Base-by-base conservation (phyloP, 768 basidiomycete species). In the Kwoniella heveanensis region DNA sequence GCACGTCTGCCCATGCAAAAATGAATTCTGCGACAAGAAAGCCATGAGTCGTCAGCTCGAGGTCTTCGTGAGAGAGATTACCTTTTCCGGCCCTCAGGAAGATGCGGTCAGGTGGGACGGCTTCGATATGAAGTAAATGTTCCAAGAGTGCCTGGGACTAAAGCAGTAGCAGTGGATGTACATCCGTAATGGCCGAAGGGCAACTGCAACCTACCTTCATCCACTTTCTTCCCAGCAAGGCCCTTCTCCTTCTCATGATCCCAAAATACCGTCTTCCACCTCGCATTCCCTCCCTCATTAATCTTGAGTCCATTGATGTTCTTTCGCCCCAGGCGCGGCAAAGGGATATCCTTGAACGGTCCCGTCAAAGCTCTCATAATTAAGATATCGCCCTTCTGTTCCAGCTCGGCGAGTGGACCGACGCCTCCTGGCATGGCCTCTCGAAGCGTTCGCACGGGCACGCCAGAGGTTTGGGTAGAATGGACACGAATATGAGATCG, bases 241-340 rank as follows among this genome's bases (percentile, higher is more conserved):
- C 72, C 74, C 36, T 63, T 58, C 30, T 71, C 72, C 32, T 66
- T 58, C 46, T 70, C 48, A 52, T 76, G 72, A 58, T 76, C 74
- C 74, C 74, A 76, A 50, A 68, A 76, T 9, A 76, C 66, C 19
- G 55, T 69, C 59, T 60, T 66, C 60, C 69, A 64, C 47, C 74
- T 70, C 22, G 26, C 48, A 44, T 57, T 58, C 1, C 67, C 63
- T 10, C 66, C 65, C 13, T 73, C 72, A 5, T 30, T 65, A 12
- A 73, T 68, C 27, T 57, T 50, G 50, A 72, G 25, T 1, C 74
- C 74, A 46, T 62, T 51, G n/a, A 64, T 52, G 50, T 76, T 73
- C 60, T 67, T 62, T 22, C 68, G 29, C 13, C 72, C 72, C n/a
- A 73, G 49, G 25, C 48, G 44, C 1, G 72, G 72, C 12, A 73